phyloP scores from a whole-genome alignment of 352 stramenopile genomes.

The Phytophthora sp. region DNA sequence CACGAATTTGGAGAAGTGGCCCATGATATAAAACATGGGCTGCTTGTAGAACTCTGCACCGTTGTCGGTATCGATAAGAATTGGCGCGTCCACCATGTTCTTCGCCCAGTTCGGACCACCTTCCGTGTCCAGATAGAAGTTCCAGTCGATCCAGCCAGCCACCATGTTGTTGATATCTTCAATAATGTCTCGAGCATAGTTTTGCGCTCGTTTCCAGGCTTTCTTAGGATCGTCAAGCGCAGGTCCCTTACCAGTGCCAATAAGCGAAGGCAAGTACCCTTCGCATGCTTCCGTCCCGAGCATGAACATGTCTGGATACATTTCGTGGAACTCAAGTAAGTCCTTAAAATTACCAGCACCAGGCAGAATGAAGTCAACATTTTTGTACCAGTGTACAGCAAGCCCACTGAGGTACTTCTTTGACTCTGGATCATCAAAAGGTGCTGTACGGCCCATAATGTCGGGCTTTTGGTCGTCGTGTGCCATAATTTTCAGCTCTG shows the following conservation, averaged over 20 bases:
- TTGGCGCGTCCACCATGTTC: conserved; percentile 63
- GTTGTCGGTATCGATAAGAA: conserved; percentile 41
- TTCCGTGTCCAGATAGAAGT: conserved; percentile 59
- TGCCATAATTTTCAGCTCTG: conserved; percentile 79
- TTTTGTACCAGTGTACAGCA: conserved; percentile 86
- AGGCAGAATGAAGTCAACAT: conserved; percentile 49
- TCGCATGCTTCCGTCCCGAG: conserved; percentile 79
- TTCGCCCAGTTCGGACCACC: conserved; percentile 72
- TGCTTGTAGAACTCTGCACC: conserved; percentile 23
- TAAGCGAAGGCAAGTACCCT: conserved; percentile 50
- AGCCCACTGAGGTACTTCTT: conserved; percentile 79
- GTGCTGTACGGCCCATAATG: conserved; percentile 39
- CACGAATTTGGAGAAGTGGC: conserved; percentile 58
- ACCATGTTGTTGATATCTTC: conserved; percentile 71
- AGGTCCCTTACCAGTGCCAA: conserved; percentile 39
- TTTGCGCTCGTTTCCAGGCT: conserved; percentile 61
- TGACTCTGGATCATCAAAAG: conserved; percentile 46
- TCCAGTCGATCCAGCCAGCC: conserved; percentile 81
- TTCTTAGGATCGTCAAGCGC: conserved; percentile 28
- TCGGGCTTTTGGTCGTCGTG: conserved; percentile 83
- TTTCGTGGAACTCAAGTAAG: conserved; percentile 44
- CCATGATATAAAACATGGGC: conserved; percentile 33
- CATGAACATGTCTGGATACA: conserved; percentile 73
- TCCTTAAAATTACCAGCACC: conserved; percentile 46
- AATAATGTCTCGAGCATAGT: conserved; percentile 77